Percentiles rank a stretch among this genome's conserved stretches.
These are phyloP conservation scores for Warburgia ugandensis DNA, from an alignment of 164 flowering plant species.

Conservation along the genomic window DNA sequence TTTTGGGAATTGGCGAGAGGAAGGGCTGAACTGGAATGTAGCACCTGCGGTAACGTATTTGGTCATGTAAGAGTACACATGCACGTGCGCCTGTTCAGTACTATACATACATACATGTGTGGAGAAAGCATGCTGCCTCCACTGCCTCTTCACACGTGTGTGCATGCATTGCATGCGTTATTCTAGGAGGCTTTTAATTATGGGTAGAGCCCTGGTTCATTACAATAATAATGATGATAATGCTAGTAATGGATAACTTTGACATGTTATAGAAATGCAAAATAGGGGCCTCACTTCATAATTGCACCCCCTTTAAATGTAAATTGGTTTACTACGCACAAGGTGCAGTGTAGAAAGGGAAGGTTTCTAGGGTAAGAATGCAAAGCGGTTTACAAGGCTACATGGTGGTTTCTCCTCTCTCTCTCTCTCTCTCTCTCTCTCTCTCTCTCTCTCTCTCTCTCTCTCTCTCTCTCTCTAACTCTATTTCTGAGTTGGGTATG, in stretches of 20 bases:
- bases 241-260: too few relatives aligned
- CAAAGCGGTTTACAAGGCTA: background rate
- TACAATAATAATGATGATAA: background rate
- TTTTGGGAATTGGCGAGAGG: background rate
- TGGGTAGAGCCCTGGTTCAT: background rate
- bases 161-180: background rate
- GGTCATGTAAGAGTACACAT: background rate
- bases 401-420: constrained; percentile 1
- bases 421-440: too few relatives aligned
- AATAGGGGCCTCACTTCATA: too few relatives aligned
- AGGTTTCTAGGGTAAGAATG: background rate
- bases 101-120: background rate
- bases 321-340: background rate
- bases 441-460: too few relatives aligned
- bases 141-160: background rate
- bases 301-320: background rate
- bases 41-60: background rate
- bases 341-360: background rate
- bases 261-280: too few relatives aligned
- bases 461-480: constrained; percentile 8
- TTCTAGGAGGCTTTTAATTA: background rate
- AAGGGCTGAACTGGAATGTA: background rate
- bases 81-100: background rate
- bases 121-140: too few relatives aligned
- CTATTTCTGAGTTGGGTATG: constrained; percentile 14